These are phyloP conservation scores for Cyphellophora europaea DNA, from an alignment of 2,329 filamentous ascomycete species.

Conservation along the genomic window DNA sequence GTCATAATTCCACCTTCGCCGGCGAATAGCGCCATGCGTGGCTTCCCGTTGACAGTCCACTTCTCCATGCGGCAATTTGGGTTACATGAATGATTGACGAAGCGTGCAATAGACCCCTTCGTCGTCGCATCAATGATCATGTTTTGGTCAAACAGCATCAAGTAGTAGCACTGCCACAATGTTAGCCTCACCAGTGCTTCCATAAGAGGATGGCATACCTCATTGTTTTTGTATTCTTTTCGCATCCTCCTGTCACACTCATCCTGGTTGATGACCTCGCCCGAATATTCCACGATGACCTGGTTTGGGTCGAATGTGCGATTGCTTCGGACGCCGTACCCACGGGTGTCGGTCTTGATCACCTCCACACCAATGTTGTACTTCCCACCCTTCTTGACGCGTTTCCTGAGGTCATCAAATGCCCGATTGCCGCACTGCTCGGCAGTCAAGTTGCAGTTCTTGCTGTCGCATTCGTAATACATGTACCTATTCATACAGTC, in stretches of 20 bases:
- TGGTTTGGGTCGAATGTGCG: slow-evolving; percentile 79
- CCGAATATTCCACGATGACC: slow-evolving; percentile 97
- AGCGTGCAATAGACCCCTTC: slow-evolving; percentile 88
- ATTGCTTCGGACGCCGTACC: slow-evolving; percentile 85
- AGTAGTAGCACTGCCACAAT: slow-evolving; percentile 70
- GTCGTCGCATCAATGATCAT: slow-evolving; percentile 83
- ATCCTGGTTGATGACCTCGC: slow-evolving; percentile 90
- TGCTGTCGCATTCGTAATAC: slow-evolving; percentile 91
- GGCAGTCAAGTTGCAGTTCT: slow-evolving; percentile 74
- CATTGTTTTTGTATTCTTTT: slow-evolving; percentile 84
- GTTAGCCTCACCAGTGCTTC: slow-evolving; percentile 13
- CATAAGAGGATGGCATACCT: slow-evolving; percentile 48
- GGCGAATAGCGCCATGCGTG: slow-evolving; percentile 93
- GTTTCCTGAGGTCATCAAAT: slow-evolving; percentile 69
- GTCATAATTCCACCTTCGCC: slow-evolving; percentile 84
- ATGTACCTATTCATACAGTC: slow-evolving; percentile 91
- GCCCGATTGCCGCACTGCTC: slow-evolving; percentile 73
- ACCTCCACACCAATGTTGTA: slow-evolving; percentile 93
- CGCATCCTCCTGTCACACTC: slow-evolving; percentile 94
- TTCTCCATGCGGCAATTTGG: slow-evolving; percentile 98
- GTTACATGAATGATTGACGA: slow-evolving; percentile 95
- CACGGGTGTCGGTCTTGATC: slow-evolving; percentile 78
- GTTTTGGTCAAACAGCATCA: slow-evolving; percentile 97
- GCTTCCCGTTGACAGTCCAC: slow-evolving; percentile 88
- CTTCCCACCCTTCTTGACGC: slow-evolving; percentile 68